Percentiles rank a stretch among this genome's conserved stretches.
Evolutionary conservation across 331 rosid genomes (phyloP).

Genomic region (Acacia pycnantha): DNA sequence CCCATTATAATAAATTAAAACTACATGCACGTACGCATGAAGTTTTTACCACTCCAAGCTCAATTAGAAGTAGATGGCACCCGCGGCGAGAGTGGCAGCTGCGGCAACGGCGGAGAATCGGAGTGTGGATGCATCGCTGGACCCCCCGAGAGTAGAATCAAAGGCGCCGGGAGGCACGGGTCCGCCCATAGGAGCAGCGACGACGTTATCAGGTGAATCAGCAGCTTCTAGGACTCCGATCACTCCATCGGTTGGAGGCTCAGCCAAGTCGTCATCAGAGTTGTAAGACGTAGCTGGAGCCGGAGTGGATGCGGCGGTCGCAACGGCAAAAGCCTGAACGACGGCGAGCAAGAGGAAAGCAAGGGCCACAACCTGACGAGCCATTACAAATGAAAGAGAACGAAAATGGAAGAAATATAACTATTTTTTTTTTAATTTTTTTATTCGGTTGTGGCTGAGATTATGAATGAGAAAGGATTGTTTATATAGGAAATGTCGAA

Average conservation of each 20-base stretch:
- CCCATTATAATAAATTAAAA: neutral
- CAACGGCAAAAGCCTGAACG: neutral
- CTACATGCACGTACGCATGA: neutral
- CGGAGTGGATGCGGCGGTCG: neutral
- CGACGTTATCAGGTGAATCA: neutral
- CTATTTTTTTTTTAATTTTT: neutral
- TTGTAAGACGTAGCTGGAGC: neutral
- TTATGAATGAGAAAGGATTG: neutral
- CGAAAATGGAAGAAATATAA: neutral
- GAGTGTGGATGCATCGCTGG: constrained; percentile 21
- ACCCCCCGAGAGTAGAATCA: neutral
- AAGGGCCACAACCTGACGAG: constrained; percentile 29
- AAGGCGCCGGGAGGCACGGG: constrained; percentile 27
- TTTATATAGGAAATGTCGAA: neutral
- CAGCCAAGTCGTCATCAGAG: neutral
- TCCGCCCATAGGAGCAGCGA: constrained; percentile 43
- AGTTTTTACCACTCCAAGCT: neutral
- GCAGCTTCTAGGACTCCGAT: constrained; percentile 32
- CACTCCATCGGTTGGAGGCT: neutral
- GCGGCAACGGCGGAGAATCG: constrained; percentile 17
- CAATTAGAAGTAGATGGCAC: constrained; percentile 28
- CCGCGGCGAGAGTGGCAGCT: constrained; percentile 17
- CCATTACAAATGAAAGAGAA: neutral
- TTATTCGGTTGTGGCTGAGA: neutral
- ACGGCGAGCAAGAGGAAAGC: constrained; percentile 29